phyloP scores from a whole-genome alignment of 352 stramenopile genomes.

The Discostella stelligera region DNA sequence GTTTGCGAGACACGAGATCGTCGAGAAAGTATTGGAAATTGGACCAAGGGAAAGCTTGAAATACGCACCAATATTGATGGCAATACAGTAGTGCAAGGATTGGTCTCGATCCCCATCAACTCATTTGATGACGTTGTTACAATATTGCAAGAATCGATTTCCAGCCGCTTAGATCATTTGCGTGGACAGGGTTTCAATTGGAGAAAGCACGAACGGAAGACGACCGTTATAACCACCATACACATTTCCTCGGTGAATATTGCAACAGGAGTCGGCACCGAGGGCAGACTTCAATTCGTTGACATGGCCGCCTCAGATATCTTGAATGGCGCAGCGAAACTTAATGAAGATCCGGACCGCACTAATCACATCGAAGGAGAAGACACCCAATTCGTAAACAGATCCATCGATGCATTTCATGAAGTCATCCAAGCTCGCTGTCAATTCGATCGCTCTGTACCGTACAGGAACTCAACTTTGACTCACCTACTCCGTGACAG shows the following conservation, averaged over 20 bases:
- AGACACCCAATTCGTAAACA: slow-evolving; percentile 62
- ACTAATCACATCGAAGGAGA: slow-evolving; percentile 11
- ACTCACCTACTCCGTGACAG: slow-evolving; percentile 93
- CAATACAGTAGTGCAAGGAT: slow-evolving; percentile 73
- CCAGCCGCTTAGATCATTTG: slow-evolving; percentile 40
- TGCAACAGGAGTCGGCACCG: slow-evolving; percentile 68
- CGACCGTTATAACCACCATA: slow-evolving; percentile 73
- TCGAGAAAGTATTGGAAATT: slow-evolving; percentile 24
- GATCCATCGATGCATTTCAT: slow-evolving; percentile 64
- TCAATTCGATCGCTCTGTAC: slow-evolving; percentile 81
- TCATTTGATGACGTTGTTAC: slow-evolving; percentile 63
- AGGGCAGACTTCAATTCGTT: slow-evolving; percentile 93
- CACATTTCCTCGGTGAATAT: slow-evolving; percentile 80
- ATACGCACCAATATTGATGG: slow-evolving; percentile 79
- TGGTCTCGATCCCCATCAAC: slow-evolving; percentile 58
- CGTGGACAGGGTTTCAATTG: slow-evolving; percentile 50
- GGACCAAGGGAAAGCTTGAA: slow-evolving; percentile 60
- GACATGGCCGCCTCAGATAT: slow-evolving; percentile 96
- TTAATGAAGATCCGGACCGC: slow-evolving; percentile 15
- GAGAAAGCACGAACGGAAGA: slow-evolving; percentile 49
- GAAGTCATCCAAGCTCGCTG: slow-evolving; percentile 71
- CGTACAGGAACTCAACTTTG: slow-evolving; percentile 96
- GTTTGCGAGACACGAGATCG: slow-evolving; percentile 46
- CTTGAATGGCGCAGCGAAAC: slow-evolving; percentile 22
- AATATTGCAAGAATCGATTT: slow-evolving; percentile 64